Percentiles rank a stretch among this genome's conserved stretches.
These are phyloP conservation scores for Ligustrum vulgare DNA, from an alignment of 257 asterid species.

Conservation along the genomic window DNA sequence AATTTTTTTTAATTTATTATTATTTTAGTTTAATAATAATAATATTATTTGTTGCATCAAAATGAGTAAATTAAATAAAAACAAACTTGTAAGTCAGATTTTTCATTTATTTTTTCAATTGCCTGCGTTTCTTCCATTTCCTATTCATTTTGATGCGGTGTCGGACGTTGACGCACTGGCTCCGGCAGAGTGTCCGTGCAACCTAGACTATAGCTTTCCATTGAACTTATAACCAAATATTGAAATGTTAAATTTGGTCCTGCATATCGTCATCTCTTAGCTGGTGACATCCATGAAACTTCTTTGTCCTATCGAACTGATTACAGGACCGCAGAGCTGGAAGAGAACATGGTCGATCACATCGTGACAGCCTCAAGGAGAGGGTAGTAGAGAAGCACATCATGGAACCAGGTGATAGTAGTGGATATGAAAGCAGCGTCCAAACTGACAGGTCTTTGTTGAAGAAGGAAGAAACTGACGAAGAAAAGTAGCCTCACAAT, in stretches of 20 bases:
- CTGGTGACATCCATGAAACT: background rate
- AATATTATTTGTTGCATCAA: too few species aligned
- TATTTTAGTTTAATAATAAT: too few species aligned
- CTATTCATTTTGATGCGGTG: too few species aligned
- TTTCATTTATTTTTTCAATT: too few species aligned
- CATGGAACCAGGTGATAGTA: conserved; percentile 78
- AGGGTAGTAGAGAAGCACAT: conserved; percentile 43
- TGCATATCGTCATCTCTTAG: background rate
- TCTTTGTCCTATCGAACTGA: background rate
- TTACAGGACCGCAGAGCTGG: conserved; percentile 67
- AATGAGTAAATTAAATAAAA: too few species aligned
- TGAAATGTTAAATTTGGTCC: background rate
- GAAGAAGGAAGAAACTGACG: conserved; percentile 67
- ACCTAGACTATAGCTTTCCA: background rate
- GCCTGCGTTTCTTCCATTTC: too few species aligned
- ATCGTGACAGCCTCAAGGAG: conserved; percentile 42
- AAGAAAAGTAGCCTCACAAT: conserved; percentile 36
- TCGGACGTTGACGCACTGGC: too few species aligned
- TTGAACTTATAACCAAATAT: background rate
- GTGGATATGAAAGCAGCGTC: conserved; percentile 78
- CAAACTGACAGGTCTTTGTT: conserved; percentile 52
- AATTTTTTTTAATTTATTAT: too few species aligned
- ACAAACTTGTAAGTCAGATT: too few species aligned
- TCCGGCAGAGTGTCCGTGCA: too few species aligned
- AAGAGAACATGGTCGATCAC: conserved; percentile 40